Evolutionary conservation across 495 filamentous ascomycete species (phyloP).

Genomic region (Hypoxylon subgilvum): DNA sequence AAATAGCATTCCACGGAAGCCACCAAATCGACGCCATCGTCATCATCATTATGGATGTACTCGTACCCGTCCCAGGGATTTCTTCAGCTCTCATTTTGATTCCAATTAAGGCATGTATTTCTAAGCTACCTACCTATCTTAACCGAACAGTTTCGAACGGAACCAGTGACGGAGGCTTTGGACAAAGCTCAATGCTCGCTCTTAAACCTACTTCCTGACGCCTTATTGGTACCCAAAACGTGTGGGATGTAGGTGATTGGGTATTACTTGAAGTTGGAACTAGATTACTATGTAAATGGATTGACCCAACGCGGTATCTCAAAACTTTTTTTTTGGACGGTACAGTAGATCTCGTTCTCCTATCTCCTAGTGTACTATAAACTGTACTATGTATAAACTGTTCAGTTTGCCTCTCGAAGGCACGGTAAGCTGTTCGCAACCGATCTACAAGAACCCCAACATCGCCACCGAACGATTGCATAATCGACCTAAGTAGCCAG

Average conservation of each 20-base stretch:
- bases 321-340: neutral
- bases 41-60: slow-evolving; percentile 23
- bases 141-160: slow-evolving; percentile 7
- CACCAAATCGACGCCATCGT: slow-evolving; percentile 27
- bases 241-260: slow-evolving; percentile 28
- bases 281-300: slow-evolving; percentile 21
- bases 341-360: slow-evolving; percentile 15
- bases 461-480: slow-evolving; percentile 21
- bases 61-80: slow-evolving; percentile 17
- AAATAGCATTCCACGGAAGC: slow-evolving; percentile 19
- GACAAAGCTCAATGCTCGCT: too few species aligned
- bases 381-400: too few species aligned
- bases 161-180: slow-evolving; percentile 10
- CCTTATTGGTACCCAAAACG: slow-evolving; percentile 39
- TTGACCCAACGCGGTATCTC: slow-evolving; percentile 17
- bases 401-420: slow-evolving; percentile 17
- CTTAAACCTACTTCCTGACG: slow-evolving; percentile 11
- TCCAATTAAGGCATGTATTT: slow-evolving; percentile 12
- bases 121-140: slow-evolving; percentile 6
- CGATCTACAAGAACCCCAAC: too few species aligned
- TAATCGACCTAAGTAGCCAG: slow-evolving; percentile 9
- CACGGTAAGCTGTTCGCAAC: too few species aligned
- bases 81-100: neutral
- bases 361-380: too few species aligned
- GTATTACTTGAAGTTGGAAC: too few species aligned